Conservation (phyloP, 768 basidiomycete species). For the Macrolepiota dolichaula region DNA sequence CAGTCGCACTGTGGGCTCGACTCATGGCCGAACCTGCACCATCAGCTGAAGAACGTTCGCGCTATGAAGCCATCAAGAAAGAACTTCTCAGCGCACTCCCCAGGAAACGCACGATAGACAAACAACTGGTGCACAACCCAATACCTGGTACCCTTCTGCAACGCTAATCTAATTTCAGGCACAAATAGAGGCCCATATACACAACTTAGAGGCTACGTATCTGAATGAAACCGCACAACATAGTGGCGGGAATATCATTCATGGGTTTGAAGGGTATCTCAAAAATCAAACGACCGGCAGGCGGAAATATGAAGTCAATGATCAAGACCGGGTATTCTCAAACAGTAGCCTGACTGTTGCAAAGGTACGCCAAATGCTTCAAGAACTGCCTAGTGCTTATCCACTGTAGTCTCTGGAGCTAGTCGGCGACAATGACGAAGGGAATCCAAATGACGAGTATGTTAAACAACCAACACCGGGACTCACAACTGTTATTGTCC, state of each 20-base stretch:
- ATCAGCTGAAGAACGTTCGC: constrained; percentile 64
- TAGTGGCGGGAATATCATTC: constrained; percentile 83
- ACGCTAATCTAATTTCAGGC: constrained; percentile 44
- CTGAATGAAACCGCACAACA: constrained; percentile 73
- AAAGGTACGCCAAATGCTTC: constrained; percentile 39
- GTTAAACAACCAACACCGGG: constrained; percentile 67
- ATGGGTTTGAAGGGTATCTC: constrained; percentile 83
- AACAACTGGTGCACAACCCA: constrained; percentile 60
- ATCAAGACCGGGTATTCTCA: constrained; percentile 78
- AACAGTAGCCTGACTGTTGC: constrained; percentile 74
- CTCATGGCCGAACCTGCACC: constrained; percentile 40
- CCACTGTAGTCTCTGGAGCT: constrained; percentile 66
- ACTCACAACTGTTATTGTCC: constrained; percentile 73
- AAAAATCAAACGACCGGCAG: constrained; percentile 70
- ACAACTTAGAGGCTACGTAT: constrained; percentile 72
- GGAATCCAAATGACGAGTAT: constrained; percentile 57
- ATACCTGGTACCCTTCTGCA: not conserved
- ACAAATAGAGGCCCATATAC: constrained; percentile 74
- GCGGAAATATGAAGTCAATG: constrained; percentile 72
- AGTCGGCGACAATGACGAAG: constrained; percentile 66
- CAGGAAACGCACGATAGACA: constrained; percentile 74
- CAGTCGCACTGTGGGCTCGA: not conserved
- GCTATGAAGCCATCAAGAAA: constrained; percentile 70
- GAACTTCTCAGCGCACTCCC: constrained; percentile 71
- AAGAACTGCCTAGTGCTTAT: constrained; percentile 2